Percentiles rank a stretch among this genome's conserved stretches.
phyloP scores from a whole-genome alignment of 164 flowering plant species.

The Umbellularia californica region DNA sequence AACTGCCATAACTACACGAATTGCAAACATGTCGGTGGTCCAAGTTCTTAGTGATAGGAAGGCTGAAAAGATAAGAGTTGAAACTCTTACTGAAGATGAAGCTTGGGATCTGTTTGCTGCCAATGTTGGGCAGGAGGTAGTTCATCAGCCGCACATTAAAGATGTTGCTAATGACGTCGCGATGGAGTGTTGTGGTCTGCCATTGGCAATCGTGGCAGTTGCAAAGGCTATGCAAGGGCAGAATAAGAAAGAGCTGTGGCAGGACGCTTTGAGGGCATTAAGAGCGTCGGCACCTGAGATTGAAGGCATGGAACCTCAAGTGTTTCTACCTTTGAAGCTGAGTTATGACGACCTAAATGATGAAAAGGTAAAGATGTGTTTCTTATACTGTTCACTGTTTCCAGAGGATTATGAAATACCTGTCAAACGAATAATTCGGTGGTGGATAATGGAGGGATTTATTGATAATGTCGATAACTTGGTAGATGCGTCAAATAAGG shows the following conservation, averaged over 20 bases:
- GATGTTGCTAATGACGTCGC: background rate
- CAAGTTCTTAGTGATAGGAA: background rate
- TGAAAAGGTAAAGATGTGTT: slow-evolving; percentile 1
- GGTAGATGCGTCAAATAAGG: background rate
- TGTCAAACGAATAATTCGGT: background rate
- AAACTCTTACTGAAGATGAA: background rate
- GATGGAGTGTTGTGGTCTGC: slow-evolving; percentile 4
- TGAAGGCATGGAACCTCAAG: slow-evolving; percentile 7
- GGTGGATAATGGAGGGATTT: slow-evolving; percentile 3
- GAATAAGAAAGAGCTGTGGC: slow-evolving; percentile 1
- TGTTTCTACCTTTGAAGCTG: slow-evolving; percentile 2
- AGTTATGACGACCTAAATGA: slow-evolving; percentile 6
- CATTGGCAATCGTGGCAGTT: background rate
- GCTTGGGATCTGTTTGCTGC: slow-evolving; percentile 4
- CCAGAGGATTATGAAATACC: slow-evolving; percentile 5
- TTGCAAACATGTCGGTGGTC: no score
- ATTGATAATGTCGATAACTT: background rate
- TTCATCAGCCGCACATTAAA: background rate
- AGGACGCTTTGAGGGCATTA: slow-evolving; percentile 1
- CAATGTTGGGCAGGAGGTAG: background rate
- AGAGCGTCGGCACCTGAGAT: background rate
- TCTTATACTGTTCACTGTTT: slow-evolving; percentile 10
- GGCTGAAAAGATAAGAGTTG: background rate
- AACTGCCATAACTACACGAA: background rate
- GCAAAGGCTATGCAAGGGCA: slow-evolving; percentile 1